Conservation (phyloP, 1,139 yeast species). For the Pichia sp. region DNA sequence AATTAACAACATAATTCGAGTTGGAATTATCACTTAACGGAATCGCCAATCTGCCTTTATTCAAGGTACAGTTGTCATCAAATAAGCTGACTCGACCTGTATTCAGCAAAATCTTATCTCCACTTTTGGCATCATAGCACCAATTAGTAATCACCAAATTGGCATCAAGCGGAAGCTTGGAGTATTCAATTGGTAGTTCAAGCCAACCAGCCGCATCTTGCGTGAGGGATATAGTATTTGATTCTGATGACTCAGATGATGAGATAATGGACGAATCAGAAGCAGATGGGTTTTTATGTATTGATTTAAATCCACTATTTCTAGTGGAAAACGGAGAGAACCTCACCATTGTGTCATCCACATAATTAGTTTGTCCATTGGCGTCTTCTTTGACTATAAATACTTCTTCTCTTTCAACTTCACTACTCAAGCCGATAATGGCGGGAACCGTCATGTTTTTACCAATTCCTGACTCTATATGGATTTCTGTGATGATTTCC, state of each 20-base stretch:
- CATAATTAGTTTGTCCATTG: not conserved
- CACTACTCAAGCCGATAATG: conserved; percentile 23
- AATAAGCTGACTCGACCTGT: conserved; percentile 54
- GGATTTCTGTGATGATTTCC: conserved; percentile 40
- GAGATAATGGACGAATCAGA: not conserved
- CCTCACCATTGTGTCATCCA: conserved; percentile 3
- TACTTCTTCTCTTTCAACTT: not conserved
- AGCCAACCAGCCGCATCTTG: conserved; percentile 33
- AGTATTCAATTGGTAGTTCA: conserved; percentile 59
- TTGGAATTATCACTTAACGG: conserved; percentile 28
- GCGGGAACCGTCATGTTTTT: conserved; percentile 62
- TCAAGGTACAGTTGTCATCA: conserved; percentile 38
- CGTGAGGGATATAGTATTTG: not conserved
- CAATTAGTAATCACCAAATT: conserved; percentile 39
- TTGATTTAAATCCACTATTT: not conserved
- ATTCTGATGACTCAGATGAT: not conserved
- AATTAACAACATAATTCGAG: not conserved
- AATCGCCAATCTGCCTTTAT: conserved; percentile 33
- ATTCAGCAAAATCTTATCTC: conserved; percentile 46
- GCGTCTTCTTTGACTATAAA: not conserved
- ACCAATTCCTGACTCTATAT: conserved; percentile 47
- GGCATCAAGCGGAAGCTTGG: conserved; percentile 58
- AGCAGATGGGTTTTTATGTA: not conserved
- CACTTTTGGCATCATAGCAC: conserved; percentile 51
- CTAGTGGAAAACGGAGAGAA: not conserved